These are phyloP conservation scores for Nissolia schottii DNA, from an alignment of 306 rosid genomes.

Conservation along the genomic window DNA sequence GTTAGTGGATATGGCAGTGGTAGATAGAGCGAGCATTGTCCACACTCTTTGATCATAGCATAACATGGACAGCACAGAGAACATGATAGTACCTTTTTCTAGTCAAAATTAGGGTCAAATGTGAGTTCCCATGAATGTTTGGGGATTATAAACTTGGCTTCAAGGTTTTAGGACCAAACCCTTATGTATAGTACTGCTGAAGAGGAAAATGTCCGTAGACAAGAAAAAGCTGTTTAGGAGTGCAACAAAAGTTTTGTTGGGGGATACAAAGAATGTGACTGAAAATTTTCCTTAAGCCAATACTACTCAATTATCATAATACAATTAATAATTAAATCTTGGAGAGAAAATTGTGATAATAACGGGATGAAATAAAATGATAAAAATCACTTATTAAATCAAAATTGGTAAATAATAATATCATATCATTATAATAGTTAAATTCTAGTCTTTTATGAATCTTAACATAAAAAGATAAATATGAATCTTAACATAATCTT, in stretches of 20 bases:
- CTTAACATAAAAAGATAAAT: not conserved
- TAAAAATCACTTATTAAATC: too few species aligned
- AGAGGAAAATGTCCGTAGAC: not conserved
- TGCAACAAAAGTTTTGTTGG: slow-evolving; percentile 22
- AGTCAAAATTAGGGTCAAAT: slow-evolving; percentile 22
- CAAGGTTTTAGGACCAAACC: slow-evolving; percentile 22
- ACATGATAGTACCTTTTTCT: slow-evolving; percentile 13
- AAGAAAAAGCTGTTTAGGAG: slow-evolving; percentile 8
- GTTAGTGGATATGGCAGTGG: slow-evolving; percentile 25
- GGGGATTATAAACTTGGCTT: slow-evolving; percentile 30
- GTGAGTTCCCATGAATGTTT: slow-evolving; percentile 41
- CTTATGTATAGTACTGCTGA: not conserved
- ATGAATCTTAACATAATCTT: not conserved
- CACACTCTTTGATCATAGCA: slow-evolving; percentile 23
- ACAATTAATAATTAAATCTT: too few species aligned
- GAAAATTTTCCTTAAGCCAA: too few species aligned
- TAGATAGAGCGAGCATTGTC: slow-evolving; percentile 8
- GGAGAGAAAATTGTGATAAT: too few species aligned
- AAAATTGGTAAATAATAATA: too few species aligned
- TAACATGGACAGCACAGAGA: slow-evolving; percentile 24
- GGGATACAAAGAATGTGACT: slow-evolving; percentile 4
- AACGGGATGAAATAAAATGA: too few species aligned
- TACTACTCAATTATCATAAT: too few species aligned
- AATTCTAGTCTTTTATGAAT: too few species aligned
- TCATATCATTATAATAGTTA: too few species aligned